These are phyloP conservation scores for Stylonectria norvegica DNA, from an alignment of 2,329 filamentous ascomycete species.

Conservation along the genomic window DNA sequence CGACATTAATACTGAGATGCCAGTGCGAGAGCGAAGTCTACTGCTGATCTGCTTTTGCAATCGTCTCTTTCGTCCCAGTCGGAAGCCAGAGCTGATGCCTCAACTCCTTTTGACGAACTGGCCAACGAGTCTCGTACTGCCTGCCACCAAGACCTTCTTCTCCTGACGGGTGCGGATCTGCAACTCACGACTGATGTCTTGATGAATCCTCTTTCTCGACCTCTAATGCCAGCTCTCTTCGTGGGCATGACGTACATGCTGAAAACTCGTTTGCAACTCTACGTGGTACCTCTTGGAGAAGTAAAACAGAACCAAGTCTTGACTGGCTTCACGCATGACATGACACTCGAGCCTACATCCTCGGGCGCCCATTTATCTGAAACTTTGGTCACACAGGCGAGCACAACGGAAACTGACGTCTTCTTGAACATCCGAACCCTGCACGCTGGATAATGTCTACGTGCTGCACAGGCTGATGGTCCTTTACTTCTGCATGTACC, in stretches of 20 bases:
- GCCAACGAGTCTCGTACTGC: no score
- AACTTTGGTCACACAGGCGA: neutral
- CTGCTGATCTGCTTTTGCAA: conserved; percentile 17
- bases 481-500: neutral
- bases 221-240: conserved; percentile 22
- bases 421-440: conserved; percentile 3
- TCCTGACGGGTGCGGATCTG: conserved; percentile 2
- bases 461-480: neutral
- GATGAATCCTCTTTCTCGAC: conserved; percentile 24
- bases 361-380: conserved; percentile 1
- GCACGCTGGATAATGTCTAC: neutral
- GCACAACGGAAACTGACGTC: conserved; percentile 2
- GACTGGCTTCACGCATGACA: conserved; percentile 18
- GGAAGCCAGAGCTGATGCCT: conserved; percentile 16
- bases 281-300: conserved; percentile 12
- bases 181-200: conserved; percentile 27
- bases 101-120: no score
- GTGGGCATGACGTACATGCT: conserved; percentile 25
- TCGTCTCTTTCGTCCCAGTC: conserved; percentile 16
- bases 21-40: conserved; percentile 18
- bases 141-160: neutral
- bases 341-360: conserved; percentile 11
- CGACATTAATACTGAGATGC: conserved; percentile 25
- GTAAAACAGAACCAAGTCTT: conserved; percentile 17
- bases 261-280: conserved; percentile 18